phyloP scores from a whole-genome alignment of 306 rosid genomes.

The Oxytropis ochrocephala region DNA sequence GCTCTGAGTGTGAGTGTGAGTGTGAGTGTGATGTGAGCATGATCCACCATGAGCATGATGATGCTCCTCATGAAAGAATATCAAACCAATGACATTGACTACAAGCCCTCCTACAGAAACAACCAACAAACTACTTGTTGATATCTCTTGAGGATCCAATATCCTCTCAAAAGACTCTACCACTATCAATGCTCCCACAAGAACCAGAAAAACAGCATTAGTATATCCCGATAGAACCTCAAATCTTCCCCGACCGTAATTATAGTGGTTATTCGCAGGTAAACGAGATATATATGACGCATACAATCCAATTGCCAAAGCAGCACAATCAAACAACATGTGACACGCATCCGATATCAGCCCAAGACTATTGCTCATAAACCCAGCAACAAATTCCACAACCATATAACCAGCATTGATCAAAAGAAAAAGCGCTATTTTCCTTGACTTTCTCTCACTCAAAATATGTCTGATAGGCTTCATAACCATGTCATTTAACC shows the following conservation, averaged over 20 bases:
- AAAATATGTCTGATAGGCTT: slow-evolving; percentile 69
- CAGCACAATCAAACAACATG: slow-evolving; percentile 99
- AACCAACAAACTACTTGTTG: slow-evolving; percentile 65
- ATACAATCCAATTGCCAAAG: slow-evolving; percentile 88
- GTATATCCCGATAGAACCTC: slow-evolving; percentile 87
- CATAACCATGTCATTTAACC: slow-evolving; percentile 43
- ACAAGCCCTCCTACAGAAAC: slow-evolving; percentile 87
- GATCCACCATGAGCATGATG: slow-evolving; percentile 91
- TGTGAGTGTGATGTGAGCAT: slow-evolving; percentile 56
- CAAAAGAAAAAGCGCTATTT: slow-evolving; percentile 82
- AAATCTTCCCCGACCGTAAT: slow-evolving; percentile 89
- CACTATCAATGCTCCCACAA: slow-evolving; percentile 86
- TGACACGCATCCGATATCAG: slow-evolving; percentile 93
- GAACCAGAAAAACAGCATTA: slow-evolving; percentile 87
- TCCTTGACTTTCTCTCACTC: slow-evolving; percentile 88
- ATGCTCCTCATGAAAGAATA: slow-evolving; percentile 96
- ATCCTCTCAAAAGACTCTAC: slow-evolving; percentile 90
- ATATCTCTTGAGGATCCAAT: slow-evolving; percentile 89
- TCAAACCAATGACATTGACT: slow-evolving; percentile 75
- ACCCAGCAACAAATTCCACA: slow-evolving; percentile 87
- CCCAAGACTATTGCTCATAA: slow-evolving; percentile 94
- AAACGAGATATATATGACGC: slow-evolving; percentile 91
- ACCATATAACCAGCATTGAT: slow-evolving; percentile 83
- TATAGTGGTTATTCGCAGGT: slow-evolving; percentile 72
- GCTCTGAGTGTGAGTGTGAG: slow-evolving; percentile 34